phyloP scores from a whole-genome alignment of 805 yeast genomes.

The Lipomyces yamadae region DNA sequence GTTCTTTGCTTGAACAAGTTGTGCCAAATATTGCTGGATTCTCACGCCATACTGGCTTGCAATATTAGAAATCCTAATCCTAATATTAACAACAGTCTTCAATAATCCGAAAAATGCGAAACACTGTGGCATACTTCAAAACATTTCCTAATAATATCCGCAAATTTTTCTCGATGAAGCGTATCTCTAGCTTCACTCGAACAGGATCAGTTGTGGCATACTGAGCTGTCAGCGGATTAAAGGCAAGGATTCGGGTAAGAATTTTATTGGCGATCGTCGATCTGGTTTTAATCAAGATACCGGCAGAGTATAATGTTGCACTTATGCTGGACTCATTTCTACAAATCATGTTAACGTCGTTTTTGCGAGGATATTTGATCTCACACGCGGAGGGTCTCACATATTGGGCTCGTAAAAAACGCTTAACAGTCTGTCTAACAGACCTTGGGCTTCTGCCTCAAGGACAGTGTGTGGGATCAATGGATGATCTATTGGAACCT shows the following conservation, averaged over 20 bases:
- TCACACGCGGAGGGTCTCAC: constrained; percentile 37
- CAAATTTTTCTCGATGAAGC: constrained; percentile 66
- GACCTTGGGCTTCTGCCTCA: constrained; percentile 71
- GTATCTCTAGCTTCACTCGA: constrained; percentile 54
- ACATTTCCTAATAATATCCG: constrained; percentile 40
- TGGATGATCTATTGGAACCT: constrained; percentile 64
- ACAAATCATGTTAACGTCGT: neutral
- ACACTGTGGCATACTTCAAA: constrained; percentile 24
- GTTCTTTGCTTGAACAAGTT: constrained; percentile 40
- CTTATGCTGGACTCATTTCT: constrained; percentile 58
- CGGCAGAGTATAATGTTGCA: constrained; percentile 68
- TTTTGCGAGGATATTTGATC: constrained; percentile 2
- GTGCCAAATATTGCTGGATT: constrained; percentile 42
- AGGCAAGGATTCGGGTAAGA: constrained; percentile 61
- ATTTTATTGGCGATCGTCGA: constrained; percentile 62
- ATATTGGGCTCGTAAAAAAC: constrained; percentile 61
- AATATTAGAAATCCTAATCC: constrained; percentile 25
- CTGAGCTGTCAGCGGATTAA: constrained; percentile 49
- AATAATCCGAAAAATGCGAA: neutral
- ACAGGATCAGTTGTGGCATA: constrained; percentile 26
- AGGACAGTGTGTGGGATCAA: constrained; percentile 59
- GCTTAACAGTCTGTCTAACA: constrained; percentile 67
- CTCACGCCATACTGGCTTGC: constrained; percentile 47
- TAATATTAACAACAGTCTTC: neutral
- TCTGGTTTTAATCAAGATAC: constrained; percentile 67